phyloP scores from a whole-genome alignment of 352 stramenopile species.

The Phytophthora boehmeriae region DNA sequence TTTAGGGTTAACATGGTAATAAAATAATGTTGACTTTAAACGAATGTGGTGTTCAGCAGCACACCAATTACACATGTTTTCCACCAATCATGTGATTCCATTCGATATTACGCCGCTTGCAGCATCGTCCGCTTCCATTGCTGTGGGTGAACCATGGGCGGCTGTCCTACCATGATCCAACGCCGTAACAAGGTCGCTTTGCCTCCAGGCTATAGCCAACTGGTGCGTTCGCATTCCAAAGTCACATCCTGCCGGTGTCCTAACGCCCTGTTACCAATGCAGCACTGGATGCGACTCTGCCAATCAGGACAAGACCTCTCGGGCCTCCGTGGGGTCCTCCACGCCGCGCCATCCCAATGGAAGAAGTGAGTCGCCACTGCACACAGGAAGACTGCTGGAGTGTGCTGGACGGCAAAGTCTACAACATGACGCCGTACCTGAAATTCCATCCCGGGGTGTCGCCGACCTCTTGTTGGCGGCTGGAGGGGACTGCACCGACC shows the following conservation, averaged over 20 bases:
- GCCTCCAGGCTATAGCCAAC: slow-evolving; percentile 91
- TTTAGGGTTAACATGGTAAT: too few relatives aligned
- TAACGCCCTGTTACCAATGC: not conserved
- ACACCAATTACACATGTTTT: too few relatives aligned
- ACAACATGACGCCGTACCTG: slow-evolving; percentile 98
- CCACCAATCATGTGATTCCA: too few relatives aligned
- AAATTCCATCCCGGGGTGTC: slow-evolving; percentile 97
- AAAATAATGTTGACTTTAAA: too few relatives aligned
- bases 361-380: slow-evolving; percentile 90
- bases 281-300: slow-evolving; percentile 94
- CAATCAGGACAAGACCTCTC: slow-evolving; percentile 87
- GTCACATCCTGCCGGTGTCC: not conserved
- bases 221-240: slow-evolving; percentile 48
- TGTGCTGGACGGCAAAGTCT: slow-evolving; percentile 91
- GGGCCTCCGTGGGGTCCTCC: slow-evolving; percentile 65
- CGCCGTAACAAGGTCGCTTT: slow-evolving; percentile 82
- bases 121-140: too few relatives aligned
- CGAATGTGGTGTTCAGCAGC: too few relatives aligned
- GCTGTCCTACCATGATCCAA: slow-evolving; percentile 65
- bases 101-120: too few relatives aligned
- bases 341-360: slow-evolving; percentile 68
- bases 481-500: slow-evolving; percentile 93
- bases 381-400: slow-evolving; percentile 94
- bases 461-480: slow-evolving; percentile 91
- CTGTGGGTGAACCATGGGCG: slow-evolving; percentile 28